Conservation (phyloP, 148 eudicot species). For the Persicaria tinctoria region DNA sequence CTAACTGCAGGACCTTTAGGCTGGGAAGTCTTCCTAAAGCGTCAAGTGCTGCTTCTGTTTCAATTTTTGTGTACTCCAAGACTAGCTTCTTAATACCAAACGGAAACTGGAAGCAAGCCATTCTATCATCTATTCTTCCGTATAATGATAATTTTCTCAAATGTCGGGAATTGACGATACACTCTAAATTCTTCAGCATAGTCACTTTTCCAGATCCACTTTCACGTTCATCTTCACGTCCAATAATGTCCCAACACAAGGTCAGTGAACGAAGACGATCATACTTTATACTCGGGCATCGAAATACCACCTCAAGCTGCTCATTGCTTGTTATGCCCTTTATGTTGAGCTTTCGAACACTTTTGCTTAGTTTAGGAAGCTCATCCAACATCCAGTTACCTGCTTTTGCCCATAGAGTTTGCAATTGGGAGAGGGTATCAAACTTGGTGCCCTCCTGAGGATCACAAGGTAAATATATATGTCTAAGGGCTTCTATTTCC, state of each 20-base stretch:
- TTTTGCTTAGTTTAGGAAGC: too few species aligned
- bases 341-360: too few species aligned
- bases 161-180: too few species aligned
- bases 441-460: slow-evolving; percentile 13
- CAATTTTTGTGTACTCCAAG: slow-evolving; percentile 12
- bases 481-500: slow-evolving; percentile 17
- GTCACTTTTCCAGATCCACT: too few species aligned
- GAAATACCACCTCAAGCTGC: slow-evolving; percentile 16
- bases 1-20: slow-evolving; percentile 15
- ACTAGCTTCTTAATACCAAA: slow-evolving; percentile 16
- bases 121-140: not conserved
- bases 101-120: slow-evolving; percentile 10
- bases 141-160: slow-evolving; percentile 8
- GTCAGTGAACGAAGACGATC: slow-evolving; percentile 13
- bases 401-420: not conserved
- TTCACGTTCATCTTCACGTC: not conserved
- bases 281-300: slow-evolving; percentile 8
- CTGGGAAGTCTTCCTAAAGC: slow-evolving; percentile 16
- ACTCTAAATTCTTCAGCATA: too few species aligned
- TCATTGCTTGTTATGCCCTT: slow-evolving; percentile 9
- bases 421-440: slow-evolving; percentile 9
- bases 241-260: slow-evolving; percentile 19
- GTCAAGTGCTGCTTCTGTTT: not conserved
- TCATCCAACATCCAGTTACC: too few species aligned
- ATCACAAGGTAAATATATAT: too few species aligned